Percentiles rank a stretch among this genome's conserved stretches.
phyloP scores from a whole-genome alignment of 139 green algal species.

The Medakamo hakoo region DNA sequence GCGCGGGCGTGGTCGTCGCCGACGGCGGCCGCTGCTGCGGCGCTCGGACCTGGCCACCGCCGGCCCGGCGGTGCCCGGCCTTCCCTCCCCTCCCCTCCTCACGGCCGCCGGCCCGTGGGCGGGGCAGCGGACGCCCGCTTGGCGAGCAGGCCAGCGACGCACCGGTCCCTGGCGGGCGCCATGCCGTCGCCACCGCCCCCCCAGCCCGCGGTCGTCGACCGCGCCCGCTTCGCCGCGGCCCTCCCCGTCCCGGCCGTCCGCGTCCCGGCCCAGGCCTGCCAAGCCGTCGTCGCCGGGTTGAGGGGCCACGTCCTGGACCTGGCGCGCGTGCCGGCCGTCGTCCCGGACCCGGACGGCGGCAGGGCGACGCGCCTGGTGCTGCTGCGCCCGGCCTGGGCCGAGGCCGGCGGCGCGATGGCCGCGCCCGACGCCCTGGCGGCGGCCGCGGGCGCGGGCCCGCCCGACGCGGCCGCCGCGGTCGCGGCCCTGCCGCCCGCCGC shows the following conservation, averaged over 20 bases:
- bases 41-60: too few relatives aligned
- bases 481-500: background rate
- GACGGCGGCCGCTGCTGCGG: too few relatives aligned
- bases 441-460: too few relatives aligned
- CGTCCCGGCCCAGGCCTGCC: background rate
- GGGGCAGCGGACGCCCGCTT: too few relatives aligned
- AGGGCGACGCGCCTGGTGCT: background rate
- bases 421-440: background rate
- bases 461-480: background rate
- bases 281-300: background rate
- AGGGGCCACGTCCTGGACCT: background rate
- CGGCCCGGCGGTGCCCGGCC: too few relatives aligned
- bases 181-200: too few relatives aligned
- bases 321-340: background rate
- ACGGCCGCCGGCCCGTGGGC: too few relatives aligned
- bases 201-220: background rate
- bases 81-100: too few relatives aligned
- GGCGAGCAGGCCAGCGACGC: too few relatives aligned
- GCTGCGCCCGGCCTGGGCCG: background rate
- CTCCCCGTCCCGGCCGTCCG: background rate
- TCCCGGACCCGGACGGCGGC: background rate
- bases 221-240: background rate
- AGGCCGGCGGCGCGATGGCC: background rate
- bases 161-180: too few relatives aligned
- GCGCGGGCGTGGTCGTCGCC: too few relatives aligned